phyloP scores from a whole-genome alignment of 805 yeast species.

The Lipomyces lipofer region DNA sequence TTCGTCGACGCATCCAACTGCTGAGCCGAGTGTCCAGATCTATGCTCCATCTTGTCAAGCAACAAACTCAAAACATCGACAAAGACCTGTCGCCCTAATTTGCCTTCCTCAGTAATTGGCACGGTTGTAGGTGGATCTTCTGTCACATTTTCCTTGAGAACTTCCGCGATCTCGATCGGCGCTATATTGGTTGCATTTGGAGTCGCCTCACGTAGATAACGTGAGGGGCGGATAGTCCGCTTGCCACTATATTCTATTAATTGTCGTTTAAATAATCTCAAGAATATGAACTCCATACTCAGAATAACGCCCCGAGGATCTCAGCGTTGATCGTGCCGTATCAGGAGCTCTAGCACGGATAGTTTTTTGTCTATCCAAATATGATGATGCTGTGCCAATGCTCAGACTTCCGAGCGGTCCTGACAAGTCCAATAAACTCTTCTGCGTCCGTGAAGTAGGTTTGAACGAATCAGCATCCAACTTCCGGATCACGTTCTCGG shows the following conservation, averaged over 20 bases:
- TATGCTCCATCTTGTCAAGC: conserved; percentile 3
- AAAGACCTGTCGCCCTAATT: conserved; percentile 7
- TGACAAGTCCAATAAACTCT: background rate
- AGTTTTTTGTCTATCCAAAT: conserved; percentile 5
- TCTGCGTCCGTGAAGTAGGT: background rate
- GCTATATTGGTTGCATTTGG: conserved; percentile 5
- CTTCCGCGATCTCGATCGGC: background rate
- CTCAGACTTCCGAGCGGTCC: conserved; percentile 6
- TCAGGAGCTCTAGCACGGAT: conserved; percentile 5
- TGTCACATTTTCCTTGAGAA: conserved; percentile 11
- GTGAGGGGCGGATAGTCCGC: conserved; percentile 17
- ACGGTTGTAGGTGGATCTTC: conserved; percentile 9
- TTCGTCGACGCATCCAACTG: conserved; percentile 20
- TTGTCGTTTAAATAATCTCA: background rate
- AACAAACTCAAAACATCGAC: conserved; percentile 6
- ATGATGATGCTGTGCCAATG: background rate
- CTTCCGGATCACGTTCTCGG: conserved; percentile 7
- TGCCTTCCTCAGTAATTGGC: conserved; percentile 4
- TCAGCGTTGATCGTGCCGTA: background rate
- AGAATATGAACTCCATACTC: conserved; percentile 6
- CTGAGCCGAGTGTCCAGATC: background rate
- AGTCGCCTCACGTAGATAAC: conserved; percentile 10
- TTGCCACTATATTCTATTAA: conserved; percentile 6
- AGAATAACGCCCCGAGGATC: conserved; percentile 10
- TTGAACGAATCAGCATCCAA: background rate